Conservation (phyloP, 1,284 basidiomycete genomes). For the Cryptococcus sp. region DNA sequence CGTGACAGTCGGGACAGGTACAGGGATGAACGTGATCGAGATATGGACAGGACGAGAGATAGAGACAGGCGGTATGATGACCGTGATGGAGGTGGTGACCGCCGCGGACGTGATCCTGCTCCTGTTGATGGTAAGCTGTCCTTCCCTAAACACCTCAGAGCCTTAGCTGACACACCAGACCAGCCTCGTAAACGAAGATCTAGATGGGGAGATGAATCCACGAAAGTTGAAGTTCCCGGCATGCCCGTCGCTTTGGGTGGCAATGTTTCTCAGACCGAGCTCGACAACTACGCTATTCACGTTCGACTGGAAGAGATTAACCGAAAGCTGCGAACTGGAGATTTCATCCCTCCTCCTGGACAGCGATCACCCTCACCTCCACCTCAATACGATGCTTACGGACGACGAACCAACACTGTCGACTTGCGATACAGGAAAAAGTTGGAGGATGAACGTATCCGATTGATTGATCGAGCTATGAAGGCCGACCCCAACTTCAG, state of each 20-base stretch:
- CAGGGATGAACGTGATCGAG: conserved; percentile 9
- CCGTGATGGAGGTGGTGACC: conserved; percentile 8
- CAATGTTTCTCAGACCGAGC: conserved; percentile 83
- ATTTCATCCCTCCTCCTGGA: conserved; percentile 91
- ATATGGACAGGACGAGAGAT: conserved; percentile 2
- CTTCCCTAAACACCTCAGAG: background rate
- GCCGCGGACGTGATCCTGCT: conserved; percentile 7
- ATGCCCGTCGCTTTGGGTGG: conserved; percentile 88
- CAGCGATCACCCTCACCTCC: conserved; percentile 95
- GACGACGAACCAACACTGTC: conserved; percentile 94
- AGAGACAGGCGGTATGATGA: conserved; percentile 14
- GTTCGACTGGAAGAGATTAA: conserved; percentile 96
- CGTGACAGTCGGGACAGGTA: conserved; percentile 2
- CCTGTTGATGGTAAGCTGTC: background rate
- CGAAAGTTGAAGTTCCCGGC: conserved; percentile 74
- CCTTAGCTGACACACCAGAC: background rate
- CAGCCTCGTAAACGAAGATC: conserved; percentile 86
- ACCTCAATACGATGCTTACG: conserved; percentile 93
- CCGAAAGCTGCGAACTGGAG: conserved; percentile 84
- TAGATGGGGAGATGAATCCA: conserved; percentile 86
- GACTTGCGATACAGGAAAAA: conserved; percentile 98
- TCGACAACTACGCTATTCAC: conserved; percentile 93
- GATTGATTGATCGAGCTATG: conserved; percentile 90
- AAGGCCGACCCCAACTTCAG: conserved; percentile 97
- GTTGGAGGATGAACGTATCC: conserved; percentile 92